A percentile compares a stretch with the other conserved stretches of the same genome.
Evolutionary conservation across 1,284 basidiomycete genomes (phyloP).

Genomic region (Moesziomyces parantarcticus): DNA sequence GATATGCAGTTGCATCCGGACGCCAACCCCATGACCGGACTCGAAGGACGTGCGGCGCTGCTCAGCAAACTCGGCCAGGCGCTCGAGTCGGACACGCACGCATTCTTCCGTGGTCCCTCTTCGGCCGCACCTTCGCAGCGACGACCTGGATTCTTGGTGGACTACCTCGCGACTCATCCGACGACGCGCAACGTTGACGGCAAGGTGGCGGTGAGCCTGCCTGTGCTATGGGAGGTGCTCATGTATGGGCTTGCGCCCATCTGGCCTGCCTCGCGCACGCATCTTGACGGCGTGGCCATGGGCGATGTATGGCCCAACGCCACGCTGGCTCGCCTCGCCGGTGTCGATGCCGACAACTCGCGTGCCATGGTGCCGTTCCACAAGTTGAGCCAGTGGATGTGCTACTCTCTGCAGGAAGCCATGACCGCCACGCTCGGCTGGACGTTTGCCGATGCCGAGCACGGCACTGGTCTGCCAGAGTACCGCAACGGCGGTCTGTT

Average conservation of each 20-base stretch:
- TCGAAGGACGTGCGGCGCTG: constrained; percentile 84
- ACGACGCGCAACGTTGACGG: constrained; percentile 65
- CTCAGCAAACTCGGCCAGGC: constrained; percentile 50
- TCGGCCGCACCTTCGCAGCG: neutral
- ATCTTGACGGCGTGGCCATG: constrained; percentile 76
- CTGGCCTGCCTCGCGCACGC: constrained; percentile 81
- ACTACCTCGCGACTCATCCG: constrained; percentile 73
- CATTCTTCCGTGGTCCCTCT: constrained; percentile 46
- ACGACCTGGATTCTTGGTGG: constrained; percentile 64
- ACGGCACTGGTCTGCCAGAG: constrained; percentile 73
- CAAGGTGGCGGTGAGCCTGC: constrained; percentile 21
- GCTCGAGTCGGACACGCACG: constrained; percentile 33
- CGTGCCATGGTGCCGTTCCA: constrained; percentile 85
- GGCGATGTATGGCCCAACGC: constrained; percentile 86
- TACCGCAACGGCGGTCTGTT: constrained; percentile 75
- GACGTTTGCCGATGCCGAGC: constrained; percentile 79
- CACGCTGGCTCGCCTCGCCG: constrained; percentile 16
- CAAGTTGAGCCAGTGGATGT: constrained; percentile 85
- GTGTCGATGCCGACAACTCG: neutral
- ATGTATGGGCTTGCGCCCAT: constrained; percentile 85
- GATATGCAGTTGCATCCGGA: constrained; percentile 81
- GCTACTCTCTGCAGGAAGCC: constrained; percentile 56
- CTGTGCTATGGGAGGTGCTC: constrained; percentile 79
- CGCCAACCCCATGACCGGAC: constrained; percentile 86
- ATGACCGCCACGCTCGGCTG: constrained; percentile 74